Conservation (phyloP, 495 filamentous ascomycete species). For the Aspergillus mulundensis region DNA sequence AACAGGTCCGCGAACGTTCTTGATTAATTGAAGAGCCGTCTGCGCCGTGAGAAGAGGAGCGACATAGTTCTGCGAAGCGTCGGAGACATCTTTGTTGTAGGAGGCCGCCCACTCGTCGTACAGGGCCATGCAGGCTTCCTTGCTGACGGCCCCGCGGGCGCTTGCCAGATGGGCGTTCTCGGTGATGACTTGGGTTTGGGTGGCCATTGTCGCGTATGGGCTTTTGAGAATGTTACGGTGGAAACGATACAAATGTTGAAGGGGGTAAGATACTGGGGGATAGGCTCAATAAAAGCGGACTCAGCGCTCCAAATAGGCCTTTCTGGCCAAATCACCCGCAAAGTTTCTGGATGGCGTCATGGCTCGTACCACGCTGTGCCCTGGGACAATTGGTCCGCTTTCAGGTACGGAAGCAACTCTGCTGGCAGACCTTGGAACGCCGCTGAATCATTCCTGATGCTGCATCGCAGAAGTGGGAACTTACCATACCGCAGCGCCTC, state of each 20-base stretch:
- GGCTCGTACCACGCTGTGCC: not conserved
- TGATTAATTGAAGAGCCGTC: constrained; percentile 15
- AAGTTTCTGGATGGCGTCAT: not conserved
- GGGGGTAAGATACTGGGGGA: not conserved
- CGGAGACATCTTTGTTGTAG: constrained; percentile 39
- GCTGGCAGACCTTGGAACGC: no score
- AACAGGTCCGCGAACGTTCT: constrained; percentile 17
- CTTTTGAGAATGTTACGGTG: not conserved
- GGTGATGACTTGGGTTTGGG: constrained; percentile 17
- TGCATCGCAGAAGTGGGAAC: no score
- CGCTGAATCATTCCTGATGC: not conserved
- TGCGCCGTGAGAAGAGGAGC: constrained; percentile 36
- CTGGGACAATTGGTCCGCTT: not conserved
- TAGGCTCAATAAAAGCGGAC: not conserved
- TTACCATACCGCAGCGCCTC: no score
- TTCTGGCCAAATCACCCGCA: not conserved
- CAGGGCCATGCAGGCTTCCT: constrained; percentile 31
- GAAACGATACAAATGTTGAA: not conserved
- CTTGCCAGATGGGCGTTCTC: constrained; percentile 23
- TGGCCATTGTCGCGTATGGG: not conserved
- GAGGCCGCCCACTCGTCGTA: constrained; percentile 46
- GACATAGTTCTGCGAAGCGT: constrained; percentile 37
- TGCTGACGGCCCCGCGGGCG: constrained; percentile 23
- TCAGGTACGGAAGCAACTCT: not conserved
- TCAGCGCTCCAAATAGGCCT: not conserved